Conservation (phyloP, 345 rosid genomes). For the Sisymbrium irio region DNA sequence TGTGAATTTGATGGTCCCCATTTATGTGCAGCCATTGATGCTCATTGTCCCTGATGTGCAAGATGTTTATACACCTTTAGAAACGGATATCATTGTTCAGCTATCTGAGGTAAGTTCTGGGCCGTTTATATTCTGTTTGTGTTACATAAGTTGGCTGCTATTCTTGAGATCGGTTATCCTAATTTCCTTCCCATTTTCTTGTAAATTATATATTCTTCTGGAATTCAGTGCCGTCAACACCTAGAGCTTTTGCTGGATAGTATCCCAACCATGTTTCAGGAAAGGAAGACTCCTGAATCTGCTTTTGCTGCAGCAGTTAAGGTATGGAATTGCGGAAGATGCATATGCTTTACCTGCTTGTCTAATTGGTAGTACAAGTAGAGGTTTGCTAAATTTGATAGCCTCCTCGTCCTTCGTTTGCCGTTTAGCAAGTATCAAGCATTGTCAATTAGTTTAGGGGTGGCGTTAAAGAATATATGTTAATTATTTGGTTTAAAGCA, state of each 20-base stretch:
- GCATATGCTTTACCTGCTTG: constrained; percentile 1
- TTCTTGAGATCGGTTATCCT: neutral
- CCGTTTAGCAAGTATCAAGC: constrained; percentile 3
- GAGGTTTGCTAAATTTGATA: constrained; percentile 10
- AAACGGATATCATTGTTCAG: constrained; percentile 83
- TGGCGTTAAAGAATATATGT: neutral
- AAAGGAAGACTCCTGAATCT: constrained; percentile 80
- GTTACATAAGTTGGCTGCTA: constrained; percentile 8
- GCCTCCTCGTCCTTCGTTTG: neutral
- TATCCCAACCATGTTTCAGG: constrained; percentile 91
- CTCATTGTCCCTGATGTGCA: constrained; percentile 92
- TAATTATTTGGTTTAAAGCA: neutral
- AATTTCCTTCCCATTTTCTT: constrained; percentile 2
- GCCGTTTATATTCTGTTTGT: neutral
- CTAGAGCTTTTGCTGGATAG: constrained; percentile 87
- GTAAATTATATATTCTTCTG: constrained; percentile 11
- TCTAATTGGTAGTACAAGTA: constrained; percentile 7
- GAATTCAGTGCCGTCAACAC: constrained; percentile 83
- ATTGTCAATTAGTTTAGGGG: neutral
- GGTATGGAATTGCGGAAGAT: constrained; percentile 24
- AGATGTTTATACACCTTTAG: constrained; percentile 95
- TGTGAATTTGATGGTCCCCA: constrained; percentile 14
- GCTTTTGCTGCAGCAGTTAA: constrained; percentile 94
- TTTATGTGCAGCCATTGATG: constrained; percentile 84
- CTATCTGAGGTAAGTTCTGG: constrained; percentile 72